phyloP scores from a whole-genome alignment of 2,329 filamentous ascomycete genomes.

The Aspergillus felis region DNA sequence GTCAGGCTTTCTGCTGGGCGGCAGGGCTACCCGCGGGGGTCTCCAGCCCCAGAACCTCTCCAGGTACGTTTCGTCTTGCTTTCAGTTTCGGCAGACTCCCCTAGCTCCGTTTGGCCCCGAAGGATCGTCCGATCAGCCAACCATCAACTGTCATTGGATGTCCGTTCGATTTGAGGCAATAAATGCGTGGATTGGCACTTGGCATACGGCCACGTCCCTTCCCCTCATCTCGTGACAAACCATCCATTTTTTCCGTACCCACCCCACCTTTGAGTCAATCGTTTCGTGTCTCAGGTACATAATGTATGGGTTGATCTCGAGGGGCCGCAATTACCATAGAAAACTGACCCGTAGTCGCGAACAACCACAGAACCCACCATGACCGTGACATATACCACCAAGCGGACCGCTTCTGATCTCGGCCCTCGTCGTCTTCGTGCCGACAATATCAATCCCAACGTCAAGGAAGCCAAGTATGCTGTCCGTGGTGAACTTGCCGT shows the following conservation, averaged over 20 bases:
- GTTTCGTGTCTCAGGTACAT: not conserved
- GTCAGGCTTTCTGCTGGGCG: constrained; percentile 10
- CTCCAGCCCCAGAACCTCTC: constrained; percentile 1
- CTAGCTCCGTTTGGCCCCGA: constrained; percentile 5
- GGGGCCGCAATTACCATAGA: not conserved
- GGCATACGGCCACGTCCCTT: constrained; percentile 9
- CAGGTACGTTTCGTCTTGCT: constrained; percentile 20
- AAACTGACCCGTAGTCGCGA: constrained; percentile 6
- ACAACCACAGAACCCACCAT: constrained; percentile 24
- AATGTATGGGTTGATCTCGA: not conserved
- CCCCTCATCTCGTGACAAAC: constrained; percentile 10
- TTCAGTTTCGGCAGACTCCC: constrained; percentile 7
- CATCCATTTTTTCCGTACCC: not conserved
- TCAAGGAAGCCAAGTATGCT: constrained; percentile 87
- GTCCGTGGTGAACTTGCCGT: constrained; percentile 94
- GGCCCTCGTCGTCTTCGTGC: constrained; percentile 57
- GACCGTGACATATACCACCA: constrained; percentile 19
- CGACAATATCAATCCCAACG: constrained; percentile 88
- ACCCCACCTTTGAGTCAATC: not conserved
- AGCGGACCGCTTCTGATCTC: constrained; percentile 46
- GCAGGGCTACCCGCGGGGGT: constrained; percentile 11
- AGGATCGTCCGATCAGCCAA: not conserved
- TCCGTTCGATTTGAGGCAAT: not conserved
- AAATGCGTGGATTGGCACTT: not conserved
- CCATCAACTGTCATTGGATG: not conserved